Evolutionary conservation across 176 grass and related monocot species (phyloP).

Genomic region (Avena atlantica): DNA sequence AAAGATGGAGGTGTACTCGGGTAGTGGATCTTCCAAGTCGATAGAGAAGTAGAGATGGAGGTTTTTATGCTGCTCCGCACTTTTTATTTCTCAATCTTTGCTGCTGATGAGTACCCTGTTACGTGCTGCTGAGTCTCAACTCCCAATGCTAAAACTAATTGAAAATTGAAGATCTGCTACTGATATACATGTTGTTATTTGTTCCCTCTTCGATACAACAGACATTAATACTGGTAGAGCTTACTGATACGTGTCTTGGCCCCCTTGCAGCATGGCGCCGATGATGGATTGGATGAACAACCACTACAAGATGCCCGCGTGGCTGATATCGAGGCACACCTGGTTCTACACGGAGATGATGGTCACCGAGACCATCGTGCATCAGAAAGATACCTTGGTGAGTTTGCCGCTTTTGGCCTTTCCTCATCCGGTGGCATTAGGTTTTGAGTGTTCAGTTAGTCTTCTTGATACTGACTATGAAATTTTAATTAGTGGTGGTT

Average conservation of each 20-base stretch:
- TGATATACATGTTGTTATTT: no score
- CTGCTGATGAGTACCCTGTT: no score
- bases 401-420: background rate
- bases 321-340: slow-evolving; percentile 81
- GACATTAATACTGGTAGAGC: background rate
- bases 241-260: background rate
- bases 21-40: no score
- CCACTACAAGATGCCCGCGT: slow-evolving; percentile 81
- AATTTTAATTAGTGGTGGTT: background rate
- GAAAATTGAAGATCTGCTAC: no score
- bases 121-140: no score
- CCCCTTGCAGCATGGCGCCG: slow-evolving; percentile 71
- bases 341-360: slow-evolving; percentile 87
- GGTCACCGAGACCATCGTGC: slow-evolving; percentile 91
- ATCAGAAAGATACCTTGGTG: slow-evolving; percentile 87
- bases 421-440: slow-evolving; percentile 11
- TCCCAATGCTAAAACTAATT: no score
- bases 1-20: no score
- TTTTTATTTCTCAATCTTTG: no score
- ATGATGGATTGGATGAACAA: slow-evolving; percentile 99
- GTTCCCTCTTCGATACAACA: no score
- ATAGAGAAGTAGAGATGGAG: no score
- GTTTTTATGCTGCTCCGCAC: no score
- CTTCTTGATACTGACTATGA: background rate
- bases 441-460: background rate